Evolutionary conservation across 352 stramenopile species (phyloP), one percentile per base, ranked within the genome.

Genomic region (Peronospora belbahrii): DNA sequence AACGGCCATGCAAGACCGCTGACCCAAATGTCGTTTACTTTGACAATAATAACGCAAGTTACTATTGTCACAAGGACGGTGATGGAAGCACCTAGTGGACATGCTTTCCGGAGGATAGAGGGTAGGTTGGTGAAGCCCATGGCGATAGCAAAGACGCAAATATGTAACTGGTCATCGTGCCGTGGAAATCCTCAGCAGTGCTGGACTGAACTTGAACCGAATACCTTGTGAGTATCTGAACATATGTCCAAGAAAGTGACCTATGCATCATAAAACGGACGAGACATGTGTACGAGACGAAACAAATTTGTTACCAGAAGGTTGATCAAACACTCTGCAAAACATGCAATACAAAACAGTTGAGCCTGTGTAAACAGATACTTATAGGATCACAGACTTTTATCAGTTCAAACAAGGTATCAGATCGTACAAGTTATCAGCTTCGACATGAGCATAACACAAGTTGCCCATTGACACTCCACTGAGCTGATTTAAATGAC

Each of bases 1-100:
- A 75, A 83, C 7, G 71, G 71, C 71, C 71, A 83, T 10, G 58
- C 50, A 31, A 83, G 64, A 34, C 67, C 65, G 20, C 65, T 68
- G 32, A 75, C 56, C 52, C 71, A 83, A 50, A 70, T 75, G 58
- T 70, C 14, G 28, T 72, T 67, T 40, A 42, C 52, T 43, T 80
- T 79, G 53, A 74, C 61, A 55, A 79, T 83, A 52, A 74, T 64
- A 35, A 80, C 59, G 24, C 71, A 83, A 20, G 32, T 69, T 13
- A 83, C 53, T 27, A 83, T 55, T 22, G 71, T 78, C 27, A 63
- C 44, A 37, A 83, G 47, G 33, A 70, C 44, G 42, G 60, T 61
- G 20, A 67, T 52, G 14, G 67, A 66, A 24, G 70, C 70, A 7
- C 52, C 58, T 25, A 83, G 33, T 6, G 59, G 61, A 40, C 61